phyloP scores from a whole-genome alignment of 148 eudicot genomes.

The Agrostemma githago region DNA sequence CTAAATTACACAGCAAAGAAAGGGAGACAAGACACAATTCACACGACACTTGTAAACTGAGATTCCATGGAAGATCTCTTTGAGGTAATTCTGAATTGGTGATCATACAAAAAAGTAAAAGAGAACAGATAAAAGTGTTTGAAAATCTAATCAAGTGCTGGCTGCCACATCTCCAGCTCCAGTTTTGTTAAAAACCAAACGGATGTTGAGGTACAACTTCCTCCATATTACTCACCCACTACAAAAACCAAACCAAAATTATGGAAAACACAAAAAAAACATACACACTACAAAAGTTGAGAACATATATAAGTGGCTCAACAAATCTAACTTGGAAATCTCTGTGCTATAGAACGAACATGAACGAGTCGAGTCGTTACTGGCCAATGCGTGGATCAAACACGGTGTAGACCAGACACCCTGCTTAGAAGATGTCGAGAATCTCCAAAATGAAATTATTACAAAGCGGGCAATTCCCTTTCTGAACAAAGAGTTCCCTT shows the following conservation, averaged over 20 bases:
- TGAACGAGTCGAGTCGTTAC: neutral
- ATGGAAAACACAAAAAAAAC: neutral
- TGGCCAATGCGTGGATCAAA: neutral
- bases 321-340: neutral
- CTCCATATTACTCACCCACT: neutral
- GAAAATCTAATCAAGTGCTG: neutral
- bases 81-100: neutral
- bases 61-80: neutral
- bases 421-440: slow-evolving; percentile 61
- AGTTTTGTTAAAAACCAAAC: neutral
- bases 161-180: neutral
- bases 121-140: neutral
- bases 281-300: neutral
- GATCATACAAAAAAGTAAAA: neutral
- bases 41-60: too few species aligned
- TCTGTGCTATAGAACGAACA: neutral
- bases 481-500: slow-evolving; percentile 75
- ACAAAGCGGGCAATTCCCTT: slow-evolving; percentile 80
- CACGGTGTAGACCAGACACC: neutral
- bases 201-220: neutral
- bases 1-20: too few species aligned
- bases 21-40: too few species aligned
- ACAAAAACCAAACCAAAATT: too few species aligned
- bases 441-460: slow-evolving; percentile 73
- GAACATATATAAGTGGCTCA: neutral